A percentile compares a stretch with the other conserved stretches of the same genome.
Conservation (phyloP, 2,329 filamentous ascomycete species). For the Sphaceloma murrayae region DNA sequence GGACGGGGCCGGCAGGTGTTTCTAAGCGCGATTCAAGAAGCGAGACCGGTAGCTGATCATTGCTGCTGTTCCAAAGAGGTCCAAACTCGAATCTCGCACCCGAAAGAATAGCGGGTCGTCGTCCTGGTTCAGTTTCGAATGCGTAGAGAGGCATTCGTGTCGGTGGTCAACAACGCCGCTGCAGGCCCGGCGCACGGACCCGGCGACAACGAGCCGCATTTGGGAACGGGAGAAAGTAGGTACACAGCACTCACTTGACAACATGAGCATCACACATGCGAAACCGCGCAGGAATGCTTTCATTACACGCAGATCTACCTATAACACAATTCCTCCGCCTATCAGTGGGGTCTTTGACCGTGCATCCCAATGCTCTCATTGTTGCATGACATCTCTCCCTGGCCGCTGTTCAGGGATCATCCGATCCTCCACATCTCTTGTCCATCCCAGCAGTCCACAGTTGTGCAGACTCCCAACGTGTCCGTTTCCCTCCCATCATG, state of each 20-base stretch:
- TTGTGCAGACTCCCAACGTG: not conserved
- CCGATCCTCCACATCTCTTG: not conserved
- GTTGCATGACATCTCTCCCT: too few relatives aligned
- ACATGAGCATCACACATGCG: not conserved
- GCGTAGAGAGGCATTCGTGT: not conserved
- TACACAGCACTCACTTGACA: not conserved
- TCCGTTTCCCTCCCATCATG: not conserved
- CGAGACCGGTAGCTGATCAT: not conserved
- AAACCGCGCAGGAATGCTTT: constrained; percentile 4
- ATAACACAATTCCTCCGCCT: constrained; percentile 11
- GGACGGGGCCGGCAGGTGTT: not conserved
- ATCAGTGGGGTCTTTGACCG: too few relatives aligned
- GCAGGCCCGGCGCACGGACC: too few relatives aligned
- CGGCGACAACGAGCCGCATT: too few relatives aligned
- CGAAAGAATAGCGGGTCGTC: not conserved
- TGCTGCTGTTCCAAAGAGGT: too few relatives aligned
- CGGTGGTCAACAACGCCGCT: too few relatives aligned
- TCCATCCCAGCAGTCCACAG: not conserved
- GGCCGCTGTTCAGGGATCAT: too few relatives aligned
- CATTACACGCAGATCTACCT: constrained; percentile 15
- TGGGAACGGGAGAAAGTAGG: not conserved
- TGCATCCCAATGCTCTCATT: too few relatives aligned
- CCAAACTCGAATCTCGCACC: too few relatives aligned
- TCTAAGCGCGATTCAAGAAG: not conserved
- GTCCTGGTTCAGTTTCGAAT: not conserved